Base-by-base conservation (phyloP, 2,329 filamentous ascomycete genomes). In the Byssoonygena ceratinophila region DNA sequence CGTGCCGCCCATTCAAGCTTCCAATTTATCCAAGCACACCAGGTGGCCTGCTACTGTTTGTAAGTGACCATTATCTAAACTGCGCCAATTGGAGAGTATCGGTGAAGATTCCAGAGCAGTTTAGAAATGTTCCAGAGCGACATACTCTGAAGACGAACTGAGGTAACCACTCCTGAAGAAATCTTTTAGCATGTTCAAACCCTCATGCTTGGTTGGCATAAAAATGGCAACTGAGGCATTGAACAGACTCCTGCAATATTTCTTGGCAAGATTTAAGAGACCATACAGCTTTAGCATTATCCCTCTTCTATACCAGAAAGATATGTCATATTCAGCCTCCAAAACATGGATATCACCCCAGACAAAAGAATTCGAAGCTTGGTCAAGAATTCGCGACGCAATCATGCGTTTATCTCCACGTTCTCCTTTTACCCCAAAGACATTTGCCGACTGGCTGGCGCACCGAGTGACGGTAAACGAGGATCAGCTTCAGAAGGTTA, bases 301-400 rank as follows among this genome's bases (percentile, higher is more conserved):
- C 8, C 14, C 32, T 40, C 40, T 16, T 34, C 23, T 14, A n/a
- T 20, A 7, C n/a, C 27, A 12, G n/a, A 50, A 40, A 11, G 12
- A 34, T n/a, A 60, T 60, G 55, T 59, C 58, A n/a, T 52, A 63
- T 46, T 59, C 55, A 8, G 55, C 59, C 7, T 67, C 64, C 20
- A 59, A 57, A 40, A 66, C 60, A 31, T 67, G 65, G 64, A 52
- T 60, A 27, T 62, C 59, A 37, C 48, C 58, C 6, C 51, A 60
- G 25, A 57, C 59, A 4, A 59, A 55, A 46, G 62, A 64, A 51
- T 55, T 58, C 20, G 64, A 64, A 25, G 55, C 43, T 25, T 67
- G 63, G 48, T 45, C 49, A 34, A 60, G 54, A 22, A 55, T 61
- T 46, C 55, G 60, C 5, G 50, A 58, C 22, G 54, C 51, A n/a